Evolutionary conservation across 2,329 filamentous ascomycete genomes (phyloP).

Genomic region (Phaeoacremonium minimum): DNA sequence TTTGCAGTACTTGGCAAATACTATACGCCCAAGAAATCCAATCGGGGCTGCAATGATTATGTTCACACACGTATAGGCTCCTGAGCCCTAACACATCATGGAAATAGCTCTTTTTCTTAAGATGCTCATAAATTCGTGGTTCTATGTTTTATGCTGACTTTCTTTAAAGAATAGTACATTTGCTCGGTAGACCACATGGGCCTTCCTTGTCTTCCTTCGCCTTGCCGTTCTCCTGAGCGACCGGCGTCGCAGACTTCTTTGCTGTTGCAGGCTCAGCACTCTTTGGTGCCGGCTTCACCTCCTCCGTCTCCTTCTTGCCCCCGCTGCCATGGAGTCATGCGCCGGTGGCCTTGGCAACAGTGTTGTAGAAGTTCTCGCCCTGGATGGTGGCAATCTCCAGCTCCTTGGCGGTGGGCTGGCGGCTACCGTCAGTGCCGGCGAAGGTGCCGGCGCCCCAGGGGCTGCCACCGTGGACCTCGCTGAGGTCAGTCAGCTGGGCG

Average conservation of each 20-base stretch:
- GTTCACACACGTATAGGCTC: no score
- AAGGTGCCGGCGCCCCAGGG: conserved; percentile 96
- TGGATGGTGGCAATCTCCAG: conserved; percentile 75
- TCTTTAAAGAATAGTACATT: conserved; percentile 63
- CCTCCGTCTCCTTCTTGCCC: conserved; percentile 17
- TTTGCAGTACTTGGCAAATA: no score
- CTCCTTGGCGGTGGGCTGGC: conserved; percentile 74
- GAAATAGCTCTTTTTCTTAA: no score
- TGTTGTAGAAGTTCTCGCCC: conserved; percentile 79
- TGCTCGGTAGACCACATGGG: conserved; percentile 72
- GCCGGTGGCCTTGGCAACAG: conserved; percentile 64
- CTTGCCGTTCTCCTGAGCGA: conserved; percentile 12
- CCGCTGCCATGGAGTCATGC: conserved; percentile 75
- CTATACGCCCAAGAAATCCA: no score
- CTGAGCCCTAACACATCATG: no score
- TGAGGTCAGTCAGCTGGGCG: conserved; percentile 61
- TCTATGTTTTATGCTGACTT: conserved; percentile 1
- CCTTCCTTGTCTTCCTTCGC: conserved; percentile 48
- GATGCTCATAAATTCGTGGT: not conserved
- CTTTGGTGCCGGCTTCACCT: conserved; percentile 9
- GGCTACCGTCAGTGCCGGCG: conserved; percentile 71
- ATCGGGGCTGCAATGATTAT: no score
- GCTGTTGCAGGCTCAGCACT: conserved; percentile 10
- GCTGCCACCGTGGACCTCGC: conserved; percentile 79
- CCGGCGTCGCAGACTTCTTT: conserved; percentile 8